Conservation (phyloP, 106 monocot genomes). For the Apostasia shenzhenica region DNA sequence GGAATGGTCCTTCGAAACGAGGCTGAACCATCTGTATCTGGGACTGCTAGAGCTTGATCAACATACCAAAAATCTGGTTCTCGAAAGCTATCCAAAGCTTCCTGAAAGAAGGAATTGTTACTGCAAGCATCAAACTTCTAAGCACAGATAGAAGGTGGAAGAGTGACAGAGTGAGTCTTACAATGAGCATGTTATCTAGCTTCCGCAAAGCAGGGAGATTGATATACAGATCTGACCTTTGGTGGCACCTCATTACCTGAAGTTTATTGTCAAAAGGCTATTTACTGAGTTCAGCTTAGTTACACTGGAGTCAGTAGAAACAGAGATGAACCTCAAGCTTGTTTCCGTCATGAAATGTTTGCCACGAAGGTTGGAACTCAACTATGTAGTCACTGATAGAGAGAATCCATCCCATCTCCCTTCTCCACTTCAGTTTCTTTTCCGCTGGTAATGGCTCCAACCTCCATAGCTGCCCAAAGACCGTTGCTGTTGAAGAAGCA, state of each 20-base stretch:
- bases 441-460: constrained; percentile 63
- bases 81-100: constrained; percentile 66
- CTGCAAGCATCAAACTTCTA: neutral
- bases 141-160: neutral
- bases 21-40: constrained; percentile 54
- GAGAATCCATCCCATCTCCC: constrained; percentile 82
- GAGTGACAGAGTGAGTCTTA: constrained; percentile 14
- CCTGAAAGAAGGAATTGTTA: constrained; percentile 32
- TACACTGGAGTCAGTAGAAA: no score
- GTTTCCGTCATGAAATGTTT: constrained; percentile 83
- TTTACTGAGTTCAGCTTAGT: no score
- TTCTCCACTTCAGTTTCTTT: constrained; percentile 82
- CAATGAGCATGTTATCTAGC: constrained; percentile 81
- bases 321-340: constrained; percentile 56
- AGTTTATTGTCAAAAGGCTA: neutral
- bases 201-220: constrained; percentile 84
- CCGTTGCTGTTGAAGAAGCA: constrained; percentile 35
- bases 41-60: constrained; percentile 62
- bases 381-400: constrained; percentile 90
- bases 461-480: constrained; percentile 88
- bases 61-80: constrained; percentile 86
- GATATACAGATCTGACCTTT: constrained; percentile 59
- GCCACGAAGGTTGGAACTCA: constrained; percentile 66
- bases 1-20: constrained; percentile 34
- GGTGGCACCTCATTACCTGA: constrained; percentile 85